Evolutionary conservation across 2,329 filamentous ascomycete genomes (phyloP).

Genomic region (Fusarium sp.): DNA sequence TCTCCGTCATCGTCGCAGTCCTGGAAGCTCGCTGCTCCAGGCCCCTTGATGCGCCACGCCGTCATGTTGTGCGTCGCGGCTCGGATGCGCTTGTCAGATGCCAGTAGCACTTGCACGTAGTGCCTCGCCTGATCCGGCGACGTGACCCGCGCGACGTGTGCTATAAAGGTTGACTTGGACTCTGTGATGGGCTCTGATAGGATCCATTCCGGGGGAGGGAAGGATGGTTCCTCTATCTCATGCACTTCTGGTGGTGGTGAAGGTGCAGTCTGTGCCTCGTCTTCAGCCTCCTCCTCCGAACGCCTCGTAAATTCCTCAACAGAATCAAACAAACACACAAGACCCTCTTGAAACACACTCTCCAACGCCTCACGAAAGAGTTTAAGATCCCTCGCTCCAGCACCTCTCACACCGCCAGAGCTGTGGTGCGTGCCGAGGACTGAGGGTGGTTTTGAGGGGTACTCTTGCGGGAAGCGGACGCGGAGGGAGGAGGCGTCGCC

Average conservation of each 20-base stretch:
- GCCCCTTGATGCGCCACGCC: constrained; percentile 84
- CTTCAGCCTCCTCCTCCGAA: constrained; percentile 46
- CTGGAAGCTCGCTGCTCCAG: constrained; percentile 70
- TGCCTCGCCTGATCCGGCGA: constrained; percentile 76
- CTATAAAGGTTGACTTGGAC: constrained; percentile 89
- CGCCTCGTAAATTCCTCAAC: constrained; percentile 75
- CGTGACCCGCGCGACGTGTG: constrained; percentile 75
- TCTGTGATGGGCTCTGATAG: constrained; percentile 80
- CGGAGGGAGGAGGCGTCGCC: constrained; percentile 67
- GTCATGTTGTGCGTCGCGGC: constrained; percentile 94
- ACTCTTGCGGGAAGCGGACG: constrained; percentile 76
- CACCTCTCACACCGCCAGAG: constrained; percentile 77
- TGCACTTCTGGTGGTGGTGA: background rate
- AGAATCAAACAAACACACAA: constrained; percentile 91
- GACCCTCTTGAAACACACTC: constrained; percentile 75
- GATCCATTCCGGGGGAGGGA: constrained; percentile 66
- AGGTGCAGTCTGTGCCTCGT: constrained; percentile 32
- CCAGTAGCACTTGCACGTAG: constrained; percentile 79
- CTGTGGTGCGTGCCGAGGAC: constrained; percentile 85
- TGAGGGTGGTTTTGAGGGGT: constrained; percentile 78
- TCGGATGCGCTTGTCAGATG: constrained; percentile 86
- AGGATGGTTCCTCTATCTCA: constrained; percentile 25
- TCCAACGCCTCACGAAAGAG: constrained; percentile 74
- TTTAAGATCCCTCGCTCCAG: constrained; percentile 76
- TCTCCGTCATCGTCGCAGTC: constrained; percentile 98